These are phyloP conservation scores for Cenchrus purpureus DNA, from an alignment of 176 grass and related monocot species.

Conservation along the genomic window DNA sequence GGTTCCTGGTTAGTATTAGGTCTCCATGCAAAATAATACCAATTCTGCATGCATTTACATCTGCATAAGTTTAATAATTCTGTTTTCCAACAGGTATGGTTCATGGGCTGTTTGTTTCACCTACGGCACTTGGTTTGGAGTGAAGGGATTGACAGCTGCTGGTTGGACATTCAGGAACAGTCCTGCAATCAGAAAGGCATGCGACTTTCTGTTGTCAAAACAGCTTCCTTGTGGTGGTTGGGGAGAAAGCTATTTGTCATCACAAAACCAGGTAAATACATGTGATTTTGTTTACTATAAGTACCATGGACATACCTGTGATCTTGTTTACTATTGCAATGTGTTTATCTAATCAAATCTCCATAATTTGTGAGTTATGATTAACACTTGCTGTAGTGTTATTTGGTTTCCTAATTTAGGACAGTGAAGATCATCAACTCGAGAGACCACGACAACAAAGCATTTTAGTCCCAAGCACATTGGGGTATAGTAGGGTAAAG, in stretches of 20 bases:
- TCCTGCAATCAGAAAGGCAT: conserved; percentile 64
- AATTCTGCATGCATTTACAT: background rate
- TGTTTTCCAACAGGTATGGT: conserved; percentile 66
- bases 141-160: conserved; percentile 66
- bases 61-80: too few relatives aligned
- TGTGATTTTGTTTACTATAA: background rate
- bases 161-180: conserved; percentile 66
- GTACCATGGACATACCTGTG: too few relatives aligned
- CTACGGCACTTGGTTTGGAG: conserved; percentile 81
- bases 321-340: too few relatives aligned
- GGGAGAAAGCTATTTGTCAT: conserved; percentile 98
- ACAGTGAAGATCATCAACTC: too few relatives aligned
- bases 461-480: too few relatives aligned
- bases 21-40: background rate
- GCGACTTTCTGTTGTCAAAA: conserved; percentile 82
- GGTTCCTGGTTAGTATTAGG: conserved; percentile 81
- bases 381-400: too few relatives aligned
- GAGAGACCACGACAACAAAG: too few relatives aligned
- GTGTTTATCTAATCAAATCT: too few relatives aligned
- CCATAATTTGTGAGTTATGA: too few relatives aligned
- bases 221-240: conserved; percentile 82
- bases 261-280: conserved; percentile 68
- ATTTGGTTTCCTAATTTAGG: too few relatives aligned
- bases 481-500: too few relatives aligned
- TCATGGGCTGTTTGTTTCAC: conserved; percentile 95